phyloP scores from a whole-genome alignment of 2,329 filamentous ascomycete species.

The Sporothrix luriei region DNA sequence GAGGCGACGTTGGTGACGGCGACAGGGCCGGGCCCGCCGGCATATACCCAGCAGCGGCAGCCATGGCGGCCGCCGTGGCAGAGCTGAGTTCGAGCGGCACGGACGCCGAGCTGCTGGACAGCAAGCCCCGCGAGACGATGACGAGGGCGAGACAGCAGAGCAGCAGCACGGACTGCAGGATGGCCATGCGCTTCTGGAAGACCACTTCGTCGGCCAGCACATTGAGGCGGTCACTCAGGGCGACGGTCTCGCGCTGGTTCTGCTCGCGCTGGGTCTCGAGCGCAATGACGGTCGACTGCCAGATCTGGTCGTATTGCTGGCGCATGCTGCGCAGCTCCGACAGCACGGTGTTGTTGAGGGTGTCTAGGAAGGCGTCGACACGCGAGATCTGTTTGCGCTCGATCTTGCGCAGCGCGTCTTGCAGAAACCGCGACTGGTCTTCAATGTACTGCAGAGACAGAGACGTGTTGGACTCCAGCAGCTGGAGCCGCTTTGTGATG shows the following conservation, averaged over 20 bases:
- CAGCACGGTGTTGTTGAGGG: slow-evolving; percentile 84
- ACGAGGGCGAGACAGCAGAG: slow-evolving; percentile 85
- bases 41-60: slow-evolving; percentile 34
- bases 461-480: slow-evolving; percentile 89
- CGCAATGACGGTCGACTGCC: slow-evolving; percentile 92
- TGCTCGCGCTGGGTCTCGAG: slow-evolving; percentile 86
- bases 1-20: slow-evolving; percentile 37
- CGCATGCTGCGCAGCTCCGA: slow-evolving; percentile 76
- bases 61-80: slow-evolving; percentile 27
- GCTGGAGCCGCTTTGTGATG: slow-evolving; percentile 86
- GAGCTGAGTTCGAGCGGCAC: not conserved
- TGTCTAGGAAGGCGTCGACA: slow-evolving; percentile 76
- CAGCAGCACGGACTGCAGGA: slow-evolving; percentile 84
- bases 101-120: slow-evolving; percentile 33
- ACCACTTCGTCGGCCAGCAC: slow-evolving; percentile 91
- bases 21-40: slow-evolving; percentile 40
- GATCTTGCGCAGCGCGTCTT: slow-evolving; percentile 81
- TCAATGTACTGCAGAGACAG: slow-evolving; percentile 95
- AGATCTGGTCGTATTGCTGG: slow-evolving; percentile 90
- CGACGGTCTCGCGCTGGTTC: slow-evolving; percentile 79
- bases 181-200: slow-evolving; percentile 86
- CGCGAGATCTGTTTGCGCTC: slow-evolving; percentile 87
- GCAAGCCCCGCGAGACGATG: slow-evolving; percentile 68
- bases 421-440: slow-evolving; percentile 86
- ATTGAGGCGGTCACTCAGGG: slow-evolving; percentile 76